Conservation (phyloP, 2,329 filamentous ascomycete species). For the Diaporthe nobilis region DNA sequence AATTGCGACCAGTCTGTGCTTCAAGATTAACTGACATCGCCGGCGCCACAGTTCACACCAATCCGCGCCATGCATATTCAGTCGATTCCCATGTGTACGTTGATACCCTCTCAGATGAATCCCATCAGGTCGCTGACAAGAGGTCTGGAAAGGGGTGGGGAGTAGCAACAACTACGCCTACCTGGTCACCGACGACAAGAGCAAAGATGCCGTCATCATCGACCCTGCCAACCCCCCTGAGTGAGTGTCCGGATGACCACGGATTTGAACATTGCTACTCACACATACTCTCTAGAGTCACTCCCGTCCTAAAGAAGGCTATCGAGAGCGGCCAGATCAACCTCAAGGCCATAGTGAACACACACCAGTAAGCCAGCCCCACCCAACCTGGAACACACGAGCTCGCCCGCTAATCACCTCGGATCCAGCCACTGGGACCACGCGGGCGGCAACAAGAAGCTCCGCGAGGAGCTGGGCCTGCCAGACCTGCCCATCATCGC, state of each 20-base stretch:
- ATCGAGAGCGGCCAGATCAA: constrained; percentile 81
- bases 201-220: constrained; percentile 83
- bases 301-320: constrained; percentile 79
- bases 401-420: constrained; percentile 20
- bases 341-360: constrained; percentile 92
- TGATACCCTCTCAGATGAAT: not conserved
- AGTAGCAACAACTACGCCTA: constrained; percentile 89
- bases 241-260: constrained; percentile 60
- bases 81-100: constrained; percentile 90
- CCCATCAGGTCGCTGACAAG: not conserved
- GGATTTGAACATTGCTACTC: not conserved
- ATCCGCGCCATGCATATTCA: constrained; percentile 83
- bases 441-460: constrained; percentile 88
- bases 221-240: constrained; percentile 85
- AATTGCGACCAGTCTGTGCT: not conserved
- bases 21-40: not conserved
- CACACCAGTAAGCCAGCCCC: constrained; percentile 85
- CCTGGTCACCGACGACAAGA: constrained; percentile 82
- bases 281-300: constrained; percentile 62
- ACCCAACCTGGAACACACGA: not conserved
- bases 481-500: constrained; percentile 83
- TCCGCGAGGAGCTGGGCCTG: constrained; percentile 68
- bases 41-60: constrained; percentile 48
- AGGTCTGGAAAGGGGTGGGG: constrained; percentile 73
- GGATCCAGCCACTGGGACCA: constrained; percentile 87